Evolutionary conservation across 2,329 filamentous ascomycete species (phyloP).

Genomic region (Hortaea werneckii): DNA sequence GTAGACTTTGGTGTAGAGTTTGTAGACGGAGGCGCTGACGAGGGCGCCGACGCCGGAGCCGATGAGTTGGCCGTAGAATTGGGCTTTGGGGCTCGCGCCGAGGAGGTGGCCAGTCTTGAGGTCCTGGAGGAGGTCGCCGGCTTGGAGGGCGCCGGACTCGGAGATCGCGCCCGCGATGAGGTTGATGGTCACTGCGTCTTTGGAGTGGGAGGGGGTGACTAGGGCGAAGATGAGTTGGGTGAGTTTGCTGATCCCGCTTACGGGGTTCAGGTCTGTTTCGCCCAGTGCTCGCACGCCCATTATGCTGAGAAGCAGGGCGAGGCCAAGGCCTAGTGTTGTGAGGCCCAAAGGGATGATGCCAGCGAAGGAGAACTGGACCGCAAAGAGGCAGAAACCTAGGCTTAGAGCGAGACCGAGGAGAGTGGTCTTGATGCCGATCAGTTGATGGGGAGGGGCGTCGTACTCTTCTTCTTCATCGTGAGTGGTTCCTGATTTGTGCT

Average conservation of each 20-base stretch:
- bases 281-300: slow-evolving; percentile 57
- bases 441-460: slow-evolving; percentile 76
- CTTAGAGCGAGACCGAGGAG: slow-evolving; percentile 66
- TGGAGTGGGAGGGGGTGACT: slow-evolving; percentile 68
- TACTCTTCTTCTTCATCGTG: slow-evolving; percentile 38
- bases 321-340: slow-evolving; percentile 71
- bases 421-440: slow-evolving; percentile 63
- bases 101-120: slow-evolving; percentile 91
- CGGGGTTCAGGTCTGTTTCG: slow-evolving; percentile 90
- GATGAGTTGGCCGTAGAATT: slow-evolving; percentile 94
- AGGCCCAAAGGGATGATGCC: slow-evolving; percentile 70
- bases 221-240: slow-evolving; percentile 92
- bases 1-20: slow-evolving; percentile 83
- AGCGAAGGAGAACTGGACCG: slow-evolving; percentile 76
- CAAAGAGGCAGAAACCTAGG: slow-evolving; percentile 66
- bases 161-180: slow-evolving; percentile 84
- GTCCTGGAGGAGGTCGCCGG: slow-evolving; percentile 93
- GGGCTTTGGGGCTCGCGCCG: slow-evolving; percentile 82
- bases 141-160: slow-evolving; percentile 79
- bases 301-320: slow-evolving; percentile 58
- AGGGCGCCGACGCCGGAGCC: slow-evolving; percentile 79
- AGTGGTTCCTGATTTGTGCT: background rate
- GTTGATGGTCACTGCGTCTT: slow-evolving; percentile 88
- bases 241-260: slow-evolving; percentile 91
- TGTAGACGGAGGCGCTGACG: slow-evolving; percentile 77